Conservation (phyloP, 352 stramenopile species). For the Phytophthora sp. region DNA sequence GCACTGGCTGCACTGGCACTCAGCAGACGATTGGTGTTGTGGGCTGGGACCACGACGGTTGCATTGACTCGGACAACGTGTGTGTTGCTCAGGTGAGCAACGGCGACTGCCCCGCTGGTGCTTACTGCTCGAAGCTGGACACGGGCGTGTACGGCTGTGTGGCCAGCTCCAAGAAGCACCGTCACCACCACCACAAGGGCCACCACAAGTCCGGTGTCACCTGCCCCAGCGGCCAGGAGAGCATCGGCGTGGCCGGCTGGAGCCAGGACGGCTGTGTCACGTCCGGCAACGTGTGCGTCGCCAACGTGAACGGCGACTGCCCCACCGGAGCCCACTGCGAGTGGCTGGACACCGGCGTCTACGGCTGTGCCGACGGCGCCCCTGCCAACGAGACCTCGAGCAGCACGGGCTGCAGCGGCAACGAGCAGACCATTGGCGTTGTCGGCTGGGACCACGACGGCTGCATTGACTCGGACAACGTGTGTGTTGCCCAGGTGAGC, state of each 20-base stretch:
- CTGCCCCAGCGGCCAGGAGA: conserved; percentile 20
- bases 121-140: conserved; percentile 31
- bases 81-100: conserved; percentile 35
- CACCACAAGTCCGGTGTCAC: conserved; percentile 10
- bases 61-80: conserved; percentile 18
- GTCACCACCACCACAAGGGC: conserved; percentile 17
- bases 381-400: conserved; percentile 6
- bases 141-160: conserved; percentile 41
- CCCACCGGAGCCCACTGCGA: conserved; percentile 21
- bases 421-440: conserved; percentile 26
- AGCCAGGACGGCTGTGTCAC: conserved; percentile 7
- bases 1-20: conserved; percentile 2
- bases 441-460: conserved; percentile 41
- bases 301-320: conserved; percentile 16
- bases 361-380: conserved; percentile 14
- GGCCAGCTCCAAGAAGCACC: conserved; percentile 15
- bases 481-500: conserved; percentile 21
- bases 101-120: conserved; percentile 16
- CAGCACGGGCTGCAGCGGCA: conserved; percentile 5
- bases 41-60: conserved; percentile 26
- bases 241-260: conserved; percentile 19
- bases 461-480: conserved; percentile 39
- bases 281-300: conserved; percentile 16
- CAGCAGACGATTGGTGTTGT: conserved; percentile 17
- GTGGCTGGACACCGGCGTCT: conserved; percentile 21